phyloP scores from a whole-genome alignment of 139 green algal species.

The Coccomyxa sp. region DNA sequence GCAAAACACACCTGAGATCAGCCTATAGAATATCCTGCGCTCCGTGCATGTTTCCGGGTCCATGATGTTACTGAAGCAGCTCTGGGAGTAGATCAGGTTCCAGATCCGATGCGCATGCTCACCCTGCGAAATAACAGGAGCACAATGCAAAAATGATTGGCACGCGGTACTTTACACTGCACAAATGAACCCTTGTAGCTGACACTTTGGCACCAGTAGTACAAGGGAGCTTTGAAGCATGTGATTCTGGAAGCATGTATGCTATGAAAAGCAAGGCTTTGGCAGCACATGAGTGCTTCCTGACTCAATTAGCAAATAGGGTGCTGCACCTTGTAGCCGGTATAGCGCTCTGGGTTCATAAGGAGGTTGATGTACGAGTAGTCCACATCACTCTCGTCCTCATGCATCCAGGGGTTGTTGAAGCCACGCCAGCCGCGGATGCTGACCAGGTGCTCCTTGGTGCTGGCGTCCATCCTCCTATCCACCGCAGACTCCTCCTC shows the following conservation, averaged over 20 bases:
- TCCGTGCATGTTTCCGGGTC: slow-evolving; percentile 50
- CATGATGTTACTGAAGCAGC: slow-evolving; percentile 64
- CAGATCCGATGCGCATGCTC: slow-evolving; percentile 89
- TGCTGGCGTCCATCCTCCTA: slow-evolving; percentile 32
- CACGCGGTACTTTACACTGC: neutral
- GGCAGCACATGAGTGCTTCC: neutral
- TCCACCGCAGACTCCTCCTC: slow-evolving; percentile 47
- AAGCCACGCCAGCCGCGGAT: slow-evolving; percentile 71
- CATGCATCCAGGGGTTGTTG: slow-evolving; percentile 92
- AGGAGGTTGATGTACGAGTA: slow-evolving; percentile 93
- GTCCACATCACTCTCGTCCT: slow-evolving; percentile 70
- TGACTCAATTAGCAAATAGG: neutral
- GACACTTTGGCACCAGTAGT: too few species aligned
- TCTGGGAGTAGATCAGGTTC: slow-evolving; percentile 87
- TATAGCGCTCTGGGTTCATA: slow-evolving; percentile 92
- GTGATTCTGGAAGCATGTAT: neutral
- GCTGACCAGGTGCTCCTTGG: slow-evolving; percentile 31
- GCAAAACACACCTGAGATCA: slow-evolving; percentile 34
- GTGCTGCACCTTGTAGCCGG: slow-evolving; percentile 69
- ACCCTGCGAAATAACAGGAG: slow-evolving; percentile 37
- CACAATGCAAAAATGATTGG: neutral
- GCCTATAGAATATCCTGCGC: slow-evolving; percentile 78
- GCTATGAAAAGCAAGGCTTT: neutral
- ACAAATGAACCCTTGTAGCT: neutral
- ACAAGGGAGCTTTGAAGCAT: too few species aligned